These are phyloP conservation scores for Combretum micranthum DNA, from an alignment of 345 rosid genomes.

Conservation along the genomic window DNA sequence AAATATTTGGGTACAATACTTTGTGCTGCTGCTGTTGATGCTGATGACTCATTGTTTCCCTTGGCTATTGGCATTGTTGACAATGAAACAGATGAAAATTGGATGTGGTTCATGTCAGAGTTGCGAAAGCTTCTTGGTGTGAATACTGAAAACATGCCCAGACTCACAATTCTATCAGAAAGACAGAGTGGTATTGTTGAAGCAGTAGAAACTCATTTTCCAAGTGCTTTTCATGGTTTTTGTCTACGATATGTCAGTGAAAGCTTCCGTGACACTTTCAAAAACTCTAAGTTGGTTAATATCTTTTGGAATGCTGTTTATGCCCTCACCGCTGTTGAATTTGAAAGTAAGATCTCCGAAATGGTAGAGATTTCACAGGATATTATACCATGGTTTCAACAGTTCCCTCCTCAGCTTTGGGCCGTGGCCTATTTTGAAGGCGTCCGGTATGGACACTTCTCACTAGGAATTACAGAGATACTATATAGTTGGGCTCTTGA, in stretches of 20 bases:
- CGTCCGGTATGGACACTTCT: constrained; percentile 80
- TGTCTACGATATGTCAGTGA: constrained; percentile 87
- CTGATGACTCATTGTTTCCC: constrained; percentile 80
- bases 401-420: constrained; percentile 31
- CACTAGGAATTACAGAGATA: constrained; percentile 73
- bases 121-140: constrained; percentile 91
- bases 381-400: constrained; percentile 58
- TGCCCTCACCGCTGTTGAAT: constrained; percentile 81
- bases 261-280: constrained; percentile 88
- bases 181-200: constrained; percentile 78
- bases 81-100: constrained; percentile 74
- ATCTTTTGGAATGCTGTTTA: constrained; percentile 97
- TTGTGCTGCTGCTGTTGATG: constrained; percentile 95
- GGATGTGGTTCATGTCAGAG: constrained; percentile 99
- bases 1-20: constrained; percentile 81
- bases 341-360: constrained; percentile 69
- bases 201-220: constrained; percentile 97
- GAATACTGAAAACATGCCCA: constrained; percentile 89
- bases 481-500: constrained; percentile 91
- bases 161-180: constrained; percentile 94
- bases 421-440: constrained; percentile 74
- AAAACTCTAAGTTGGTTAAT: constrained; percentile 81
- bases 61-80: constrained; percentile 89
- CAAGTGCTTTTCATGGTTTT: constrained; percentile 88
- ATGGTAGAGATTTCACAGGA: constrained; percentile 93